Evolutionary conservation across 192 early-diverging fungal genomes (phyloP), one percentile per base, ranked within the genome.

Genomic region (Coemansia brasiliensis): DNA sequence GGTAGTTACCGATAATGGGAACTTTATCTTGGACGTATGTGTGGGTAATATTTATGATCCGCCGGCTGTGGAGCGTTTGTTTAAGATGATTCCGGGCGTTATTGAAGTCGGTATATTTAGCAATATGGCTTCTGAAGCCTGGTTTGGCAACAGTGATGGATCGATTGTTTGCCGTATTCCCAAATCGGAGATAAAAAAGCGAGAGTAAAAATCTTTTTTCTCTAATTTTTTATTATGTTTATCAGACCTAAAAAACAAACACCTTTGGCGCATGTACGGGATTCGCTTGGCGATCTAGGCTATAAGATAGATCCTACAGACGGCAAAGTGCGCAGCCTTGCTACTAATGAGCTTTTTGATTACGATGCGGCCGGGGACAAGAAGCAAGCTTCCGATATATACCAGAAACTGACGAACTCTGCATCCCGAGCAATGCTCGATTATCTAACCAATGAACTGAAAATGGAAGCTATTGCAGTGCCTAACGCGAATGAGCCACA

Each of bases 21-120:
- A 94, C 79, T 90, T 95, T 77, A 78, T 95, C 22, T 79, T 98
- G 37, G 94, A 98, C 78, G 90, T 86, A 4, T 72, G 87, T 29
- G 89, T 97, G 71, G 89, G 90, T 22, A 67, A 78, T 11, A 93
- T 95, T 60, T 58, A 79, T 10, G 80, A 87, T 27, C 90, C 93
- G 2, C 54, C 52, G 8, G 71, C 61, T 0, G 72, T 88, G 0
- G 75, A 87, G 51, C 53, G 52, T 27, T 54, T 69, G 54, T 41
- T 95, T 26, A 94, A 88, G 53, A 59, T 83, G 59, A 80, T 94
- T 6, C 88, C 92, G 0, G 95, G 95, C 26, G 90, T 98, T 17
- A 83, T 95, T 6, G 95, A 98, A 64, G 94, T 94, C 21, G 95
- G 94, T 3, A 78, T 98, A 49, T 98, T 98, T 66, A 89, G 89